Base-by-base conservation (phyloP, 495 filamentous ascomycete genomes). In the Neurospora sp. region DNA sequence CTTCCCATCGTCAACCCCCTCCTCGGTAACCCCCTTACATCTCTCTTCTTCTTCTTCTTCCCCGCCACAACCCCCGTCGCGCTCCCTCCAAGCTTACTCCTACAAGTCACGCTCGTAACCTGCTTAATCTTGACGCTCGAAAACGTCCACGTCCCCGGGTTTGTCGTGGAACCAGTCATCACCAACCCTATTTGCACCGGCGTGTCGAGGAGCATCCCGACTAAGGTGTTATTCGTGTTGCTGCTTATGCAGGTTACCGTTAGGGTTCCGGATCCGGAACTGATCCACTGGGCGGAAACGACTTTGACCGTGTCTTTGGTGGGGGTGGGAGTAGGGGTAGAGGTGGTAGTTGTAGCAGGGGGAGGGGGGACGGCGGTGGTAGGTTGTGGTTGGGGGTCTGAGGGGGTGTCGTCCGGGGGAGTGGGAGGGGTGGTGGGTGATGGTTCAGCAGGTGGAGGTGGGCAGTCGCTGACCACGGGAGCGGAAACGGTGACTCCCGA, bases 161-260 rank as follows among this genome's bases (percentile, higher is more conserved):
- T 7, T 3, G 28, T 66, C 0, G 13, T 4, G 6, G 5, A 9
- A 1, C 3, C 54, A 7, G 28, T 66, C 54, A 66, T 66, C 0
- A 66, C 28, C 1, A 66, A 3, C 1, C 54, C 54, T 0, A 66
- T 34, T 0, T 66, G 54, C 28, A 66, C 54, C 0, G 54, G 54
- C 0, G 54, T 66, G 9, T 85, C 74, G 66, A 82, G 85, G 77
- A 88, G 81, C 40, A 84, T n/a, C n/a, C n/a, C n/a, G n/a, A n/a
- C n/a, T n/a, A n/a, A n/a, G n/a, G n/a, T 77, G 5, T 70, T 62
- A 28, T 84, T 81, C 62, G 81, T 81, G 45, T 83, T 28, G 37
- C 70, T 73, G 69, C 70, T 75, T 5, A 34, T 74, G 72, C 77
- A 78, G 0, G 72, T 70, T 0, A 75, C 75, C 0, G 66, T 69